Percentiles rank a stretch among this genome's conserved stretches.
phyloP scores from a whole-genome alignment of 805 yeast genomes.

The Myxozyma udenii region DNA sequence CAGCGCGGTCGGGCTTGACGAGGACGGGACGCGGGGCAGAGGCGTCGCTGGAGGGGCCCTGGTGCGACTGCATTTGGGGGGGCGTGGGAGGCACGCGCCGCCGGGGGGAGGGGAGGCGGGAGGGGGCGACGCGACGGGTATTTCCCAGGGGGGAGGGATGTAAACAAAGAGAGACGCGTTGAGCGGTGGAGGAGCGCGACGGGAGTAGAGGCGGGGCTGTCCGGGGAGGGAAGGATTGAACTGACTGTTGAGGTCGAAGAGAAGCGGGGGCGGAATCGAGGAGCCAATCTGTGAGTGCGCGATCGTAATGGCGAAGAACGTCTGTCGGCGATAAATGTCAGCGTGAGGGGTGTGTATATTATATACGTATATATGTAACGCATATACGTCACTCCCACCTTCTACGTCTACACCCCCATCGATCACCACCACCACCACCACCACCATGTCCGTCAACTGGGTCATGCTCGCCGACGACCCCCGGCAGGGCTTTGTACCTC shows the following conservation, averaged over 20 bases:
- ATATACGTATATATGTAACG: too few relatives aligned
- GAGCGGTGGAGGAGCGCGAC: background rate
- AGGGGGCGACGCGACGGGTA: too few relatives aligned
- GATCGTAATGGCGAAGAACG: too few relatives aligned
- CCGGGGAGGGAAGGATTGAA: background rate
- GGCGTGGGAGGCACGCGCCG: background rate
- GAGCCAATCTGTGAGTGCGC: background rate
- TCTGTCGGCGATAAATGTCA: too few relatives aligned
- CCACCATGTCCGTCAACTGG: conserved; percentile 34
- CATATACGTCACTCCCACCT: too few relatives aligned
- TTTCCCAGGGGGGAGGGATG: background rate
- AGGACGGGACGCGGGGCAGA: conserved; percentile 3
- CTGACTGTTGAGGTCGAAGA: background rate
- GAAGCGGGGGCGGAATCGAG: background rate
- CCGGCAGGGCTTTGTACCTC: conserved; percentile 26
- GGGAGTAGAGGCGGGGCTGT: background rate
- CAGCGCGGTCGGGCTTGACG: background rate
- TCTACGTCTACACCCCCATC: too few relatives aligned
- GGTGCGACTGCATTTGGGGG: background rate
- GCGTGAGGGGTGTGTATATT: too few relatives aligned
- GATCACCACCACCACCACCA: background rate
- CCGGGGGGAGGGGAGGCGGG: background rate
- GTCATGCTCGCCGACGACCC: conserved; percentile 28
- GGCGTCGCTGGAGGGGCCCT: conserved; percentile 7
- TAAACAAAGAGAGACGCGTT: background rate